phyloP scores from a whole-genome alignment of 176 grass and related monocot genomes.

The Avena sativa region DNA sequence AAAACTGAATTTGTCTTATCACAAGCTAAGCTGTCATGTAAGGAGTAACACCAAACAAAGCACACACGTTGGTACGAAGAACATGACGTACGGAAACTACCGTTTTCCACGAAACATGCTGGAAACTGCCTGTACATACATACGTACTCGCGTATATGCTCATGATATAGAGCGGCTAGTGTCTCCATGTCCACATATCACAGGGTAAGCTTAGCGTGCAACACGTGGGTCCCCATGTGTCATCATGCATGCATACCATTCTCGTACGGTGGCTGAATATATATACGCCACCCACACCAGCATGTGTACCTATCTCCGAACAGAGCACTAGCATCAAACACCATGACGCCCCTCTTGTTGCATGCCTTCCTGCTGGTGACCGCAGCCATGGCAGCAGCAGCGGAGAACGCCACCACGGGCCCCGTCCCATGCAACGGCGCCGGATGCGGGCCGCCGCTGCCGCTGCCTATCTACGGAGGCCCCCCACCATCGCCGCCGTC shows the following conservation, averaged over 20 bases:
- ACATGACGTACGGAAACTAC: not conserved
- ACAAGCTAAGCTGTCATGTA: too few relatives aligned
- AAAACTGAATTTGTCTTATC: too few relatives aligned
- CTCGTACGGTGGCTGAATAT: not conserved
- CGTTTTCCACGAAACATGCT: not conserved
- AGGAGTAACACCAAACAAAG: too few relatives aligned
- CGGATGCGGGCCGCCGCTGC: conserved; percentile 30
- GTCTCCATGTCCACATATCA: conserved; percentile 26
- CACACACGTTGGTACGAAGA: not conserved
- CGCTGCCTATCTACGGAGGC: conserved; percentile 43
- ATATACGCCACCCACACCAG: not conserved
- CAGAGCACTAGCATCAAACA: not conserved
- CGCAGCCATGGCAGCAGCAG: not conserved
- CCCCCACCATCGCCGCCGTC: conserved; percentile 17
- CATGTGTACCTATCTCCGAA: not conserved
- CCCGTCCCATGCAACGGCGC: conserved; percentile 24
- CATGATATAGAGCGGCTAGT: conserved; percentile 11
- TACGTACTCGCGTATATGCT: not conserved
- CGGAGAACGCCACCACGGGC: not conserved
- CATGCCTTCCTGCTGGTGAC: conserved; percentile 30
- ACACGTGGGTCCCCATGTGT: conserved; percentile 54
- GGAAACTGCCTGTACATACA: not conserved
- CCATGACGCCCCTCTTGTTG: conserved; percentile 12
- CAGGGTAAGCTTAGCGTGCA: not conserved
- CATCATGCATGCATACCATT: conserved; percentile 37